Base-by-base conservation (phyloP, 164 flowering plant genomes). In the Magnolia changhungtana region DNA sequence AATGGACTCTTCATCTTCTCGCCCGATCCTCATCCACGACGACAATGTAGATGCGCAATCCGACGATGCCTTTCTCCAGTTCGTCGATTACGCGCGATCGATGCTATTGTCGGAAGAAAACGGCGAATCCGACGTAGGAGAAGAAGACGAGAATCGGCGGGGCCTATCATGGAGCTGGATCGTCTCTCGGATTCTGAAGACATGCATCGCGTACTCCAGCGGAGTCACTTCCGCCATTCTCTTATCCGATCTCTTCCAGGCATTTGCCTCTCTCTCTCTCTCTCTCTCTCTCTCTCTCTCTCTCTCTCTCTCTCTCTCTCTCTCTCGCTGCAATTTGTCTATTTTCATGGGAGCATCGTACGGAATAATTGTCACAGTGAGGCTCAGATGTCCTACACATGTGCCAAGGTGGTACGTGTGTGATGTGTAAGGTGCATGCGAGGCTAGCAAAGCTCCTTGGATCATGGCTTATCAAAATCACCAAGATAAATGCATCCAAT, bases 151-250 rank as follows among this genome's bases (percentile, higher is more conserved):
- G 13, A 2, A 5, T 4, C 13, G 59, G 5, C 24, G 8, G 3
- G 85, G 84, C 3, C 96, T 95, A 0, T 85, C 94, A 0, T 94
- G 97, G 99, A 89, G 87, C 78, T 96, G 99, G 97, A 86, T 90
- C 20, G 88, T 85, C 18, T 86, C 88, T 82, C 89, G 94, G 68
- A 86, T 90, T 58, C 90, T 96, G 72, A 92, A 83, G 72, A 90
- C 93, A 4, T 94, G 96, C 50, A 80, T 79, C 13, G 87, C 94
- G 29, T 96, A 92, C 67, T 92, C 96, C 0, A 96, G 94, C 50
- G 97, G 98, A 1, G 98, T 94, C 74, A 94, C 98, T 50, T 23
- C 94, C 37, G 99, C 97, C 1, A 96, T 96, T 79, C 87, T 96
- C 19, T 93, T 96, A 37, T 91, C 98, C 49, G 98, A 92, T 72